Conservation (phyloP, 176 grass and related monocot genomes). For the Carex cristatella region DNA sequence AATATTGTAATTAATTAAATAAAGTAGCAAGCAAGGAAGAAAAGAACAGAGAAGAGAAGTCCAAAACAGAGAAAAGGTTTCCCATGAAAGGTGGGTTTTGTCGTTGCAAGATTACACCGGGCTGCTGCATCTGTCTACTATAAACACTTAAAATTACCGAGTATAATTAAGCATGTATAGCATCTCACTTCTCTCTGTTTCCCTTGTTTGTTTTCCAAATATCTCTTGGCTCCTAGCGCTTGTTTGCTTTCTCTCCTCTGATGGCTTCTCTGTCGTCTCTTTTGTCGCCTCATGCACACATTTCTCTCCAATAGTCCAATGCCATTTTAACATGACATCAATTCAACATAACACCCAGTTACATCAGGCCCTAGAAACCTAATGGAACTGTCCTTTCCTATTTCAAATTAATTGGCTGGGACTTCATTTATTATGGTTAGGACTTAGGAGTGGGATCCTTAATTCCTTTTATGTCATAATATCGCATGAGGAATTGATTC, state of each 20-base stretch:
- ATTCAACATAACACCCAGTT: background rate
- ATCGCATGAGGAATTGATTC: background rate
- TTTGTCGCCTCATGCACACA: background rate
- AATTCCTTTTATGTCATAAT: background rate
- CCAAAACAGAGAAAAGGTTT: slow-evolving; percentile 7
- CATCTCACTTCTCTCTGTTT: slow-evolving; percentile 19
- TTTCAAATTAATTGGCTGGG: background rate
- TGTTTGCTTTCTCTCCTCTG: slow-evolving; percentile 23
- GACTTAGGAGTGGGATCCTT: background rate
- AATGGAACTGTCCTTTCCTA: slow-evolving; percentile 14
- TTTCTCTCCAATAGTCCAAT: background rate
- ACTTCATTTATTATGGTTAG: background rate
- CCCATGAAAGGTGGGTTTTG: slow-evolving; percentile 26
- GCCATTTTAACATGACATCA: background rate
- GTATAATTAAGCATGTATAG: background rate
- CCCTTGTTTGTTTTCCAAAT: background rate
- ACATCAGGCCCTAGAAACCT: slow-evolving; percentile 32
- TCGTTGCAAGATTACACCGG: background rate
- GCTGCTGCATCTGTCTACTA: background rate
- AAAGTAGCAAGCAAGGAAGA: background rate
- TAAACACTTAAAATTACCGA: background rate
- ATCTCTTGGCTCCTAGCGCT: slow-evolving; percentile 1
- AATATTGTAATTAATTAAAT: background rate
- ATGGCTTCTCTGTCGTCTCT: slow-evolving; percentile 13
- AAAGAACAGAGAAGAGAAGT: slow-evolving; percentile 14